These are phyloP conservation scores for Tulasnella sp. DNA, from an alignment of 768 basidiomycete genomes.

Conservation along the genomic window DNA sequence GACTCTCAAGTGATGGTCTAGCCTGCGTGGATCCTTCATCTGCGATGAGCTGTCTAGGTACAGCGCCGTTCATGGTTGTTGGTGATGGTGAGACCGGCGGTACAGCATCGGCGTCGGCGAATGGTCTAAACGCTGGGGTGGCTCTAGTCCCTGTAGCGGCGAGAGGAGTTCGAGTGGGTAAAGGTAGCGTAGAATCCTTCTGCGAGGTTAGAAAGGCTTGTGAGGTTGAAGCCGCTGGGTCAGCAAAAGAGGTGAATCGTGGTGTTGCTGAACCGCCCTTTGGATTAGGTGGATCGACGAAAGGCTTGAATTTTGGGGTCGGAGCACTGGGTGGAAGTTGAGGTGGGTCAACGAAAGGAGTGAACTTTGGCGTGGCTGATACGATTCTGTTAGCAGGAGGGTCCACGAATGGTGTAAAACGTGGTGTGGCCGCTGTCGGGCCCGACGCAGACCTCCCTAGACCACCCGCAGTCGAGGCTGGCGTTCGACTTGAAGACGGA, in stretches of 20 bases:
- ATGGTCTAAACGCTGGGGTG: slow-evolving; percentile 8
- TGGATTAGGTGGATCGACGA: slow-evolving; percentile 12
- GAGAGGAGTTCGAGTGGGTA: slow-evolving; percentile 9
- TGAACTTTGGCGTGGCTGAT: slow-evolving; percentile 9
- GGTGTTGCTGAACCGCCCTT: background rate
- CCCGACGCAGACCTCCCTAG: no score
- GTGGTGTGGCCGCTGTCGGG: background rate
- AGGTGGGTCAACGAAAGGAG: slow-evolving; percentile 10
- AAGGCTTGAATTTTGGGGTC: slow-evolving; percentile 11
- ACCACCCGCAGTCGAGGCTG: no score
- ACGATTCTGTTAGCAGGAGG: background rate
- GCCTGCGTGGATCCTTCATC: background rate
- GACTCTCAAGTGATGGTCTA: background rate
- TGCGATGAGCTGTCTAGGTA: background rate
- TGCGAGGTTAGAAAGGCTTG: background rate
- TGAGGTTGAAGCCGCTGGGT: background rate
- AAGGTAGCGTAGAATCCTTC: background rate
- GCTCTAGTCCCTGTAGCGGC: background rate
- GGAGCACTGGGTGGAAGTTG: background rate
- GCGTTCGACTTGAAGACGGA: no score
- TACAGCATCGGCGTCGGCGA: background rate
- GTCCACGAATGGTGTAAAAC: slow-evolving; percentile 7
- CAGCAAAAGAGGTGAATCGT: background rate
- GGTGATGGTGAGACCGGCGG: background rate
- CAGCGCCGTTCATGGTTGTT: background rate